Evolutionary conservation across 805 yeast genomes (phyloP).

Genomic region (Suhomyces prunicola): DNA sequence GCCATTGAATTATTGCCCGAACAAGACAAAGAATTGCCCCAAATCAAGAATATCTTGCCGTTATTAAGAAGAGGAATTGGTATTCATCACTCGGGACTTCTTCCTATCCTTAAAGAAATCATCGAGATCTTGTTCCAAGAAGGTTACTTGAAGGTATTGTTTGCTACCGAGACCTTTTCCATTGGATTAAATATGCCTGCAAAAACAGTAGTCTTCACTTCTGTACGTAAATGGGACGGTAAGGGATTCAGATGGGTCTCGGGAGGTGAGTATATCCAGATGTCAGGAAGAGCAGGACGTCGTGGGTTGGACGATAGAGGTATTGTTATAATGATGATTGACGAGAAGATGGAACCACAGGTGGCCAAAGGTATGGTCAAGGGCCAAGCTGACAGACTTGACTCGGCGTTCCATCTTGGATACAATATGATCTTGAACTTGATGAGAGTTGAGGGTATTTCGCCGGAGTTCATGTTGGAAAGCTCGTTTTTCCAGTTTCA

Average conservation of each 20-base stretch:
- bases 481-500: conserved; percentile 94
- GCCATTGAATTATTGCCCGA: conserved; percentile 88
- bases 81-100: conserved; percentile 94
- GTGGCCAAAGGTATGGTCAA: conserved; percentile 99
- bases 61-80: conserved; percentile 93
- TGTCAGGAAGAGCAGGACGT: conserved; percentile 99
- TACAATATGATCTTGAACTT: conserved; percentile 95
- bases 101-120: conserved; percentile 91
- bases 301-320: conserved; percentile 99
- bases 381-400: conserved; percentile 96
- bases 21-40: conserved; percentile 88
- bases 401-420: conserved; percentile 96
- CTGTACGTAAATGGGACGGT: conserved; percentile 98
- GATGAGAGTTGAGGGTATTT: conserved; percentile 96
- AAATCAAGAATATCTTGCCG: conserved; percentile 88
- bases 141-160: conserved; percentile 88
- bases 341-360: conserved; percentile 98
- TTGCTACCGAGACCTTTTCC: conserved; percentile 97
- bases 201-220: conserved; percentile 95
- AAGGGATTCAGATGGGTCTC: conserved; percentile 97
- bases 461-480: conserved; percentile 96
- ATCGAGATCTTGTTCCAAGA: conserved; percentile 96
- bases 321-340: conserved; percentile 98
- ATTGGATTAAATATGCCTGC: conserved; percentile 99
- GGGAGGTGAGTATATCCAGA: conserved; percentile 99